Percentiles rank a stretch among this genome's conserved stretches.
These are phyloP conservation scores for Typha latifolia DNA, from an alignment of 176 grass and related monocot genomes.

Conservation along the genomic window DNA sequence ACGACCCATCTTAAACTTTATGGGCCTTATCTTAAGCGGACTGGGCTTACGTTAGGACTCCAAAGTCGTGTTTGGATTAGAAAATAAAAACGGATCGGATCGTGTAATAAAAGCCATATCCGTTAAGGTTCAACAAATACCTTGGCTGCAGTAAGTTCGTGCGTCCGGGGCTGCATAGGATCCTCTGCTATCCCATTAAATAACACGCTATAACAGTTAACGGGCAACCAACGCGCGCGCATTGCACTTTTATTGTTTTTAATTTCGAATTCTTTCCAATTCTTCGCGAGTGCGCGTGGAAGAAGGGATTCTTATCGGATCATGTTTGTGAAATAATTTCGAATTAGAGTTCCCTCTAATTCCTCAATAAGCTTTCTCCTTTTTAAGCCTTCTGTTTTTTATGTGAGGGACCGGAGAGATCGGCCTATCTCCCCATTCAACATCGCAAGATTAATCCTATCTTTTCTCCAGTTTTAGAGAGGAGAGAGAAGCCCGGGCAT, in stretches of 20 bases:
- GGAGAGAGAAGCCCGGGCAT: not conserved
- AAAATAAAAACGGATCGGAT: too few relatives aligned
- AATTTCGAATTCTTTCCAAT: not conserved
- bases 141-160: too few relatives aligned
- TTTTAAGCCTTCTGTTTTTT: not conserved
- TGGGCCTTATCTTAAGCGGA: too few relatives aligned
- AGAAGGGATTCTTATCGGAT: not conserved
- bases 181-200: not conserved
- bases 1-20: too few relatives aligned
- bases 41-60: too few relatives aligned
- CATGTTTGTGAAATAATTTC: not conserved
- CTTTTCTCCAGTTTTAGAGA: not conserved
- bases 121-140: too few relatives aligned
- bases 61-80: too few relatives aligned
- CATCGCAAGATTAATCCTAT: not conserved
- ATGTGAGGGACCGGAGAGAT: conserved; percentile 1
- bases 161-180: too few relatives aligned
- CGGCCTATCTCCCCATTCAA: not conserved
- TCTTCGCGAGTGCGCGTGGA: not conserved
- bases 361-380: not conserved
- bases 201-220: too few relatives aligned
- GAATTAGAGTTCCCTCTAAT: not conserved
- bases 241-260: not conserved
- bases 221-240: not conserved
- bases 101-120: too few relatives aligned